Conservation (phyloP, 2,329 filamentous ascomycete species). For the Orbilia quercus region DNA sequence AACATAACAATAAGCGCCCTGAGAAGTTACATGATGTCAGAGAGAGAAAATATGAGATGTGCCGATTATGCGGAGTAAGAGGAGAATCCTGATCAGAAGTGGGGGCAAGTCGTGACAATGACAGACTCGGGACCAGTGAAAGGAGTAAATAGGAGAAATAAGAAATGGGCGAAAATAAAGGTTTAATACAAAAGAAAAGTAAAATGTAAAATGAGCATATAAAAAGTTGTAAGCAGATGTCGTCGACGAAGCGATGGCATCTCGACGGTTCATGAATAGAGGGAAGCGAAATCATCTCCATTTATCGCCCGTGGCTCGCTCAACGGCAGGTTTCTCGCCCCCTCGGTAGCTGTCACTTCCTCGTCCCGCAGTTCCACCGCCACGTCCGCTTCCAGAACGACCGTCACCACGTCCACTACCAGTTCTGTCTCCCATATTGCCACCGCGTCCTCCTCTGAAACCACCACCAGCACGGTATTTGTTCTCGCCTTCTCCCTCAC, state of each 20-base stretch:
- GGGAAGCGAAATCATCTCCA: slow-evolving; percentile 42
- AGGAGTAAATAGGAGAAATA: neutral
- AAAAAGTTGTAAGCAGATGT: slow-evolving; percentile 2
- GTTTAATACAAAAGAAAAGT: slow-evolving; percentile 9
- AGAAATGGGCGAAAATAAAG: slow-evolving; percentile 21
- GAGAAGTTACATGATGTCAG: slow-evolving; percentile 21
- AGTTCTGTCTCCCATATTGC: slow-evolving; percentile 46
- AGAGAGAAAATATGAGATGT: too few relatives aligned
- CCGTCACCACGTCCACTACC: slow-evolving; percentile 46
- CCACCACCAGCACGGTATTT: slow-evolving; percentile 38
- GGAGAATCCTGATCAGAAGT: slow-evolving; percentile 4
- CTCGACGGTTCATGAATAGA: slow-evolving; percentile 6
- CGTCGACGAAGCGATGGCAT: slow-evolving; percentile 4
- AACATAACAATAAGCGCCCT: slow-evolving; percentile 27
- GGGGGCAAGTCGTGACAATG: slow-evolving; percentile 5
- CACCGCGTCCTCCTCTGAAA: slow-evolving; percentile 40
- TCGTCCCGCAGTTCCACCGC: slow-evolving; percentile 26
- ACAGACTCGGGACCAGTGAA: slow-evolving; percentile 1
- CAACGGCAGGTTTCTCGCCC: slow-evolving; percentile 44
- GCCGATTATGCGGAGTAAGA: neutral
- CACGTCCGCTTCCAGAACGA: slow-evolving; percentile 33
- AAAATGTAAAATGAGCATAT: neutral
- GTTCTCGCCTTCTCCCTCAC: slow-evolving; percentile 19
- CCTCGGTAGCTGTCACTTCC: slow-evolving; percentile 50
- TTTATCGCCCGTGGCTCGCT: slow-evolving; percentile 42